These are phyloP conservation scores for Tarenaya hassleriana DNA, from an alignment of 345 rosid species.

Conservation along the genomic window DNA sequence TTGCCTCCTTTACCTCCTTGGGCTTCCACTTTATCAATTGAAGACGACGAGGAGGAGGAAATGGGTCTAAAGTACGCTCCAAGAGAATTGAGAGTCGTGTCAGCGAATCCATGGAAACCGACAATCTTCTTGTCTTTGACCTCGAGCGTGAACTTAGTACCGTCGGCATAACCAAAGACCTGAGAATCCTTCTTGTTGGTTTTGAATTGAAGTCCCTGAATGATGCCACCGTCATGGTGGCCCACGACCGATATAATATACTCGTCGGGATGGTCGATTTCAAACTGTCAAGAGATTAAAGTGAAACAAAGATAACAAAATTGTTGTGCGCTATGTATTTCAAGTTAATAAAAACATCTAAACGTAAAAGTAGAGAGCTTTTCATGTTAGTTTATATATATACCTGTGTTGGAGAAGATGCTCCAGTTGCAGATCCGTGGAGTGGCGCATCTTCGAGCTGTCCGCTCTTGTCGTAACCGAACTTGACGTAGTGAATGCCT, in stretches of 20 bases:
- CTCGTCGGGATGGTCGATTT: conserved; percentile 18
- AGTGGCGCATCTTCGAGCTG: not conserved
- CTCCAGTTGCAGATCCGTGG: conserved; percentile 2
- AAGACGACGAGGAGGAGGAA: conserved; percentile 6
- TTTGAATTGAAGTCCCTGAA: conserved; percentile 20
- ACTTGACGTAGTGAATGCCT: conserved; percentile 14
- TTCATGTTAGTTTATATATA: not conserved
- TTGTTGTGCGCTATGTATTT: not conserved
- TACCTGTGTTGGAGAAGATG: conserved; percentile 6
- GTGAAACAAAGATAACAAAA: not conserved
- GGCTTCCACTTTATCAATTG: conserved; percentile 23
- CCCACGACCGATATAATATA: conserved; percentile 22
- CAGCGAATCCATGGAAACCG: conserved; percentile 26
- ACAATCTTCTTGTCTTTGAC: conserved; percentile 25
- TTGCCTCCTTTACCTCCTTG: conserved; percentile 25
- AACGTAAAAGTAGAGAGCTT: not conserved
- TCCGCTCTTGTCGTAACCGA: conserved; percentile 23
- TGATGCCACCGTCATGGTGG: conserved; percentile 18
- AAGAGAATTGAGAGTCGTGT: conserved; percentile 19
- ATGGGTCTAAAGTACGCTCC: conserved; percentile 25
- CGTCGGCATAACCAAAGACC: not conserved
- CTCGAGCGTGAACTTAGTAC: conserved; percentile 21
- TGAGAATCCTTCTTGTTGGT: conserved; percentile 8
- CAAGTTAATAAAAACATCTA: not conserved
- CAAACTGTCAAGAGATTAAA: not conserved